These are phyloP conservation scores for Dendryphion nanum DNA, from an alignment of 2,329 filamentous ascomycete species.

Conservation along the genomic window DNA sequence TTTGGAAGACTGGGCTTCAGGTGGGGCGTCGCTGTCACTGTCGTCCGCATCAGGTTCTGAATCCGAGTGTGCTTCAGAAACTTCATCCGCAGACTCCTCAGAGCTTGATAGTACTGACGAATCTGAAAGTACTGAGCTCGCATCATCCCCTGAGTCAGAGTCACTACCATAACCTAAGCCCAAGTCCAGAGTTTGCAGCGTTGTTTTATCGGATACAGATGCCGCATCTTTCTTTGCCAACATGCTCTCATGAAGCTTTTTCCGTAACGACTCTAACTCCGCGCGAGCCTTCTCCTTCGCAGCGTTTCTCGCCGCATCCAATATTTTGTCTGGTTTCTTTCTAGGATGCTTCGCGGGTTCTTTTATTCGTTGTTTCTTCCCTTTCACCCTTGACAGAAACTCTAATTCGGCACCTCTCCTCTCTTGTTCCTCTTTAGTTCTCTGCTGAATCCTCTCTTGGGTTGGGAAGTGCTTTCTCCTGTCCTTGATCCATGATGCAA, in stretches of 20 bases:
- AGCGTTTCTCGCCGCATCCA: not conserved
- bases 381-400: conserved; percentile 27
- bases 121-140: conserved; percentile 22
- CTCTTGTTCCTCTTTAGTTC: conserved; percentile 48
- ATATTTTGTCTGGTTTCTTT: not conserved
- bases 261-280: too few species aligned
- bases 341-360: not conserved
- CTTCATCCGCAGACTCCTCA: conserved; percentile 9
- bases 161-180: conserved; percentile 32
- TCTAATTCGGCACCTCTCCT: conserved; percentile 40
- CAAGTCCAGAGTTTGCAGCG: conserved; percentile 17
- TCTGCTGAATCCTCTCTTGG: conserved; percentile 64
- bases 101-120: conserved; percentile 35
- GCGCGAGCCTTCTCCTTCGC: not conserved
- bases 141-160: conserved; percentile 13
- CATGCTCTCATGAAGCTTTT: too few species aligned
- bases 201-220: not conserved
- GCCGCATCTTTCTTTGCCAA: too few species aligned
- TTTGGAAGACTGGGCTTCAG: conserved; percentile 41
- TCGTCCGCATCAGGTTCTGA: conserved; percentile 20
- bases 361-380: not conserved
- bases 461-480: conserved; percentile 80
- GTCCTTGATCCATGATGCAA: conserved; percentile 78
- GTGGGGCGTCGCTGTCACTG: conserved; percentile 36
- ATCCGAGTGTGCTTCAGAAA: conserved; percentile 12